Evolutionary conservation across 257 asterid species (phyloP), one percentile per base, ranked within the genome.

Genomic region (Pogostemon cablin): DNA sequence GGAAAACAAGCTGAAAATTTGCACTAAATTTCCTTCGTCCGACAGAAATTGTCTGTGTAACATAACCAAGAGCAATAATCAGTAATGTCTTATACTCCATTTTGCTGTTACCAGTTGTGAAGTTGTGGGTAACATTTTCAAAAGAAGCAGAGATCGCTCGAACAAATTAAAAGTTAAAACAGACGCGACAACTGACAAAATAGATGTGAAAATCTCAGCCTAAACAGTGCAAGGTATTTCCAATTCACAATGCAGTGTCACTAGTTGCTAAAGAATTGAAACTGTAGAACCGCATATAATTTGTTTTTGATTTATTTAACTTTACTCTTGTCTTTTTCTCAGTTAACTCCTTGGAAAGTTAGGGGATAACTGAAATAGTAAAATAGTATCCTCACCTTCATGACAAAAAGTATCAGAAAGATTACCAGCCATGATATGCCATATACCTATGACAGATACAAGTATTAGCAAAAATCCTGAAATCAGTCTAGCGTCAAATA

Each of bases 371-470:
- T 20, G 25, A 40, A 20, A 20, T 58, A 3, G 68, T 49, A 47
- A 68, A 40, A 50, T 35, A 65, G 17, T 44, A 55, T 11, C 12
- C 78, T 69, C 49, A 93, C 98, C 96, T 93, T 93, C 98, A 93
- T 87, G 73, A 93, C 98, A 78, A 89, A 93, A 49, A 93, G 88
- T 49, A 93, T 79, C 66, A 88, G 66, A 25, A 93, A 17, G 77
- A 93, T 93, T 71, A 93, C 98, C 71, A 93, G 84, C 98, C 98
- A 93, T 54, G 98, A 93, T 40, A 88, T 64, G 77, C 97, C 98
- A 62, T 93, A 93, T 44, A 90, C 96, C 98, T 93, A 88, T n/a
- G 20, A 49, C 39, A 49, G 25, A 40, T 5, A 32, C 7, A 43
- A 15, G 55, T 3, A 32, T 42, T 39, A 67, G 32, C 20, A 38